Percentiles rank a stretch among this genome's conserved stretches.
Conservation (phyloP, 441 rosid genomes). For the Populus hybrid region DNA sequence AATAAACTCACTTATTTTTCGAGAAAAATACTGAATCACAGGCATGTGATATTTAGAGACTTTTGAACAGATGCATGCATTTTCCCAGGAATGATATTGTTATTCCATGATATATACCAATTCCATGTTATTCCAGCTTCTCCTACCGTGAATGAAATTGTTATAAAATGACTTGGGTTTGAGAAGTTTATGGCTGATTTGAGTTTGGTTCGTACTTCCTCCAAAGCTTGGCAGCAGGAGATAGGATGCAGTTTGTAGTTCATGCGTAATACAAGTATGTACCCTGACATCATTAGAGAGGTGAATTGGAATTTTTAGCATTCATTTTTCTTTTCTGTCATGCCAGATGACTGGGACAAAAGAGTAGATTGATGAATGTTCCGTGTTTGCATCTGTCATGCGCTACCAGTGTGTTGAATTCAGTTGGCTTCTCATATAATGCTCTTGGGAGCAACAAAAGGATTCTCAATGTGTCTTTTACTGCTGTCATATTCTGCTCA, state of each 20-base stretch:
- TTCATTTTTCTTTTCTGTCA: background rate
- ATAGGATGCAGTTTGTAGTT: background rate
- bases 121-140: background rate
- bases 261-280: background rate
- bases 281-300: background rate
- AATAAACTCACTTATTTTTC: background rate
- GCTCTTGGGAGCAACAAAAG: too few species aligned
- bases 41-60: background rate
- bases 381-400: too few species aligned
- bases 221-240: background rate
- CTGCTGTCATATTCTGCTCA: background rate
- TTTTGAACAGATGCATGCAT: background rate
- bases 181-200: slow-evolving; percentile 3
- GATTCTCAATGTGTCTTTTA: background rate
- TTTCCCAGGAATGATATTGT: background rate
- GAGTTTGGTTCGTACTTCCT: background rate
- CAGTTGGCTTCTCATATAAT: too few species aligned
- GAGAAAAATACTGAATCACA: background rate
- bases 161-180: background rate
- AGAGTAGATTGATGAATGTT: background rate
- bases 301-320: background rate
- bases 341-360: slow-evolving; percentile 1
- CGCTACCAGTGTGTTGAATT: too few species aligned
- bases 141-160: background rate
- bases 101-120: background rate